These are phyloP conservation scores for Penicillium pulvis DNA, from an alignment of 495 filamentous ascomycete genomes.

Conservation along the genomic window DNA sequence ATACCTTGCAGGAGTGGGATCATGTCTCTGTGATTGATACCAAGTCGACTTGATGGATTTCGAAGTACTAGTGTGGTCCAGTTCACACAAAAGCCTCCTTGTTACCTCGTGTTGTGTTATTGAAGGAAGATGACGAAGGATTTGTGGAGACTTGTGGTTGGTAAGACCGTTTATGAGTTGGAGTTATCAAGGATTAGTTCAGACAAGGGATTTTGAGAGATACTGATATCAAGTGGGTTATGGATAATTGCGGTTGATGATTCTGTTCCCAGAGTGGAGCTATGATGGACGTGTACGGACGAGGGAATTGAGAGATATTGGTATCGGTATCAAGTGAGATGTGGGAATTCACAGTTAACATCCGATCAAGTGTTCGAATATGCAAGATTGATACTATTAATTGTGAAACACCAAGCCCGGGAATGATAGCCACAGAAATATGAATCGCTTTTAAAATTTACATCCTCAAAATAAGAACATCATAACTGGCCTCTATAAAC, in stretches of 20 bases:
- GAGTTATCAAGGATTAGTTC: no score
- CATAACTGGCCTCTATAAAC: slow-evolving; percentile 9
- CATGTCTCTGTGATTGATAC: slow-evolving; percentile 7
- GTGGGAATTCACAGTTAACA: neutral
- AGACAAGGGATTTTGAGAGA: no score
- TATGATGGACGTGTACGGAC: neutral
- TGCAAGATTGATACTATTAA: neutral
- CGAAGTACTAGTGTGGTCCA: neutral
- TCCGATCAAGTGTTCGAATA: neutral
- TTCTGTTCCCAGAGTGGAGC: neutral
- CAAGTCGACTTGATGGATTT: neutral
- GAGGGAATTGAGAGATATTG: neutral
- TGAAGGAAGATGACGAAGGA: neutral
- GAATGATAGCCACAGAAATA: neutral
- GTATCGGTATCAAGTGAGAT: neutral
- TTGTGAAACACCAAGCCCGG: neutral
- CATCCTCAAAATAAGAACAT: slow-evolving; percentile 2
- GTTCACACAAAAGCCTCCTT: neutral
- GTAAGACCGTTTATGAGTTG: neutral
- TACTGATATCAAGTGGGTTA: no score
- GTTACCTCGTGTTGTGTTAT: neutral
- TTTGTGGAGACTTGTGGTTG: neutral
- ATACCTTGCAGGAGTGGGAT: slow-evolving; percentile 13
- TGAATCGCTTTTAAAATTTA: slow-evolving; percentile 5
- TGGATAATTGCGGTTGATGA: no score